phyloP scores from a whole-genome alignment of 2,329 filamentous ascomycete species.

The Penicillium sp. region DNA sequence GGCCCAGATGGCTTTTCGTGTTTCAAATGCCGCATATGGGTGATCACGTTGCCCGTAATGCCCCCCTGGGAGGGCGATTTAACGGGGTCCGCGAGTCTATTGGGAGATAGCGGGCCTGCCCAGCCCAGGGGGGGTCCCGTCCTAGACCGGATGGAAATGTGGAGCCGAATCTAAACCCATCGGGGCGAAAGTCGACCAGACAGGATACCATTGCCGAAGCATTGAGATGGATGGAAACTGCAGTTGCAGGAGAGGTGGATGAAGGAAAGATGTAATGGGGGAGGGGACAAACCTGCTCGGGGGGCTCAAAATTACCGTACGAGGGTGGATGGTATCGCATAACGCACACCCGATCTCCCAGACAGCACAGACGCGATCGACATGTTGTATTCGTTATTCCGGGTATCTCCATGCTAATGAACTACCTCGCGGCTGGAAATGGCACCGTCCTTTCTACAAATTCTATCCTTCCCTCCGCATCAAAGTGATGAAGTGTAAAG shows the following conservation, averaged over 20 bases:
- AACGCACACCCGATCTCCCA: neutral
- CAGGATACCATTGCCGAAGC: neutral
- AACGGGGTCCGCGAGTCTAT: neutral
- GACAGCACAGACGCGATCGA: neutral
- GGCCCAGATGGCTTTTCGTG: constrained; percentile 10
- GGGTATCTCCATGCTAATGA: neutral
- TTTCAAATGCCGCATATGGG: neutral
- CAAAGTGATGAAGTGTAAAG: neutral
- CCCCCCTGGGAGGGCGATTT: neutral
- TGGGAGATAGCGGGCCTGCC: neutral
- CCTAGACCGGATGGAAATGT: neutral
- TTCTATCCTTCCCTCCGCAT: neutral
- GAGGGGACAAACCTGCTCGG: neutral
- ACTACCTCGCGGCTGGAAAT: neutral
- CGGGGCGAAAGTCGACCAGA: neutral
- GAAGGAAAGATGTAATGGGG: neutral
- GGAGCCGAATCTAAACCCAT: neutral
- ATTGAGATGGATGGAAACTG: neutral
- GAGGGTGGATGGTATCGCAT: neutral
- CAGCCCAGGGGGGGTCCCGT: neutral
- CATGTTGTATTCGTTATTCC: neutral
- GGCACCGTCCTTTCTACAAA: neutral
- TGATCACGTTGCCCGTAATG: neutral
- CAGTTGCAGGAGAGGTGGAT: neutral
- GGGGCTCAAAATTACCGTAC: neutral